These are phyloP conservation scores for Lyophyllum semitale DNA, from an alignment of 768 basidiomycete species.

Conservation along the genomic window DNA sequence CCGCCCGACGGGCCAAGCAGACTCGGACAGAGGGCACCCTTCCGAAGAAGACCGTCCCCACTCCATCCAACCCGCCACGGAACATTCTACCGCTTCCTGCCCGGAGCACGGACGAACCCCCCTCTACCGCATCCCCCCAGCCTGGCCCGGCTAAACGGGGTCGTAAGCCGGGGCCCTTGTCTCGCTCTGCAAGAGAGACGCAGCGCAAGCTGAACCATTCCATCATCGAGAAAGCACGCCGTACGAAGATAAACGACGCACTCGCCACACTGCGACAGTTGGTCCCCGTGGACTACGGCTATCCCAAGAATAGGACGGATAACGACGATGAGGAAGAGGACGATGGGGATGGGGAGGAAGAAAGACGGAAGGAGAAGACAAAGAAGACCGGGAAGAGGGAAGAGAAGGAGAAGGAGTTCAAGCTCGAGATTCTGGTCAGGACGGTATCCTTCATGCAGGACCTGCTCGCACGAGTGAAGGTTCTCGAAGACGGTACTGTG, in stretches of 20 bases:
- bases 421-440: constrained; percentile 85
- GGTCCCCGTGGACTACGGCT: constrained; percentile 63
- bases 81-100: constrained; percentile 26
- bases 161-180: constrained; percentile 72
- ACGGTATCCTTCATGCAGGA: constrained; percentile 81
- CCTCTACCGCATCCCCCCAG: constrained; percentile 6
- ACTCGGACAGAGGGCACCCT: constrained; percentile 4
- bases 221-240: constrained; percentile 89
- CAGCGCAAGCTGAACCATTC: constrained; percentile 93
- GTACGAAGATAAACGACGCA: constrained; percentile 96
- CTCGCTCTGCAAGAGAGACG: constrained; percentile 78
- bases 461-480: constrained; percentile 55
- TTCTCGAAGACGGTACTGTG: constrained; percentile 29
- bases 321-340: constrained; percentile 38
- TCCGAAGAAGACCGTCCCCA: constrained; percentile 9
- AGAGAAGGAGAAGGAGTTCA: constrained; percentile 84
- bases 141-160: constrained; percentile 55
- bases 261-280: constrained; percentile 74
- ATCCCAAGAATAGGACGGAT: constrained; percentile 11
- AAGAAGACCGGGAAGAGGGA: constrained; percentile 47
- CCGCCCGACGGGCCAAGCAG: constrained; percentile 40
- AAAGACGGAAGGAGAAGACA: constrained; percentile 27
- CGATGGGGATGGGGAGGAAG: constrained; percentile 36
- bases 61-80: constrained; percentile 5
- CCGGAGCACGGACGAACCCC: constrained; percentile 11